Evolutionary conservation across 2,329 filamentous ascomycete species (phyloP), one percentile per base, ranked within the genome.

Genomic region (Zymoseptoria pseudotritici): DNA sequence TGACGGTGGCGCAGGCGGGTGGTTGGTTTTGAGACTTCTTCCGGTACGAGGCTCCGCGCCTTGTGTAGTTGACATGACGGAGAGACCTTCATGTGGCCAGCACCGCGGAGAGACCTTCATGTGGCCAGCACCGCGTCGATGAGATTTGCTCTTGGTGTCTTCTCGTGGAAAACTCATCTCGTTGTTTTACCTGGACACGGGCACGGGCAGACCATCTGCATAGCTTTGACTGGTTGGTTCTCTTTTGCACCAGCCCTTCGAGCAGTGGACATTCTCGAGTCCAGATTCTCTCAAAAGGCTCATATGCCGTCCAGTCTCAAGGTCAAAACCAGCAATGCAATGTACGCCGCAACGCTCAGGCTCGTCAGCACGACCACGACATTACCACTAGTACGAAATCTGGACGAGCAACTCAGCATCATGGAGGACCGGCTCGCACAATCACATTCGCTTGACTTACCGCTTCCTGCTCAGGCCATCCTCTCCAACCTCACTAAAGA

Each of bases 401-500:
- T 84, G 49, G n/a, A 7, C 13, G 13, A 42, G 6, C 2, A 22
- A 19, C 36, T 62, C 36, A 60, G 53, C 50, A 56, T 10, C 26
- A 29, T 29, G 26, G 8, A 9, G 6, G 8, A 29, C 26, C 9
- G 1, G 9, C 26, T 29, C 26, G 24, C 1, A 10, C 5, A 19
- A 17, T 26, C 24, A 0, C 6, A 24, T 50, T 3, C 3, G 13
- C 24, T 26, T 50, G 21, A 22, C 65, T n/a, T 61, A 68, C 62
- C 70, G 67, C 72, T 83, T 83, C 63, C 82, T 78, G 65, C 80
- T 80, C 65, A 86, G 70, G 2, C 84, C 85, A 71, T 86, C 83
- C 50, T 84, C 82, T 50, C 82, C 82, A 19, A 81, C 72, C 59
- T 82, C 80, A 62, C 81, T 84, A 75, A 97, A 97, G 78, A 99